phyloP scores from a whole-genome alignment of 2,329 filamentous ascomycete genomes.

The Trichoderma polysporum region DNA sequence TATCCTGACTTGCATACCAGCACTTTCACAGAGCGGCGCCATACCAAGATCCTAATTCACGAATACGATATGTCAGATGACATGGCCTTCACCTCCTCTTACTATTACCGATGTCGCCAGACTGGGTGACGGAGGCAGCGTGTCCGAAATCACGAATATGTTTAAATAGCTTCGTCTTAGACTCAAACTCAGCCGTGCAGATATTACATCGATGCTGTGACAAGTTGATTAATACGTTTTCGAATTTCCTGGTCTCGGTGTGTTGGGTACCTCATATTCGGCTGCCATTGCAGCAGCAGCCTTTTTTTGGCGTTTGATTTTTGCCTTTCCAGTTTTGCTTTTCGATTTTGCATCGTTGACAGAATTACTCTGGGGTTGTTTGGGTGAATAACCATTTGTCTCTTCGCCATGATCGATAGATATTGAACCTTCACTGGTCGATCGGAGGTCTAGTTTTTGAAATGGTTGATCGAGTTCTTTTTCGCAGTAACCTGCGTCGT shows the following conservation, averaged over 20 bases:
- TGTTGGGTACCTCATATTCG: constrained; percentile 35
- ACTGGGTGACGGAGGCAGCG: constrained; percentile 49
- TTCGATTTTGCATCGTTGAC: constrained; percentile 28
- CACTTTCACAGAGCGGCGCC: neutral
- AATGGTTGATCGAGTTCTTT: neutral
- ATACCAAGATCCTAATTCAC: neutral
- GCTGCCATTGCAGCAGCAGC: constrained; percentile 41
- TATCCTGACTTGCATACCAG: neutral
- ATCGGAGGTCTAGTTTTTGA: neutral
- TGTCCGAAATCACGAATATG: constrained; percentile 69
- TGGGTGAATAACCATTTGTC: constrained; percentile 5
- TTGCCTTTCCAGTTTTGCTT: constrained; percentile 52
- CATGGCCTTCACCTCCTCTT: constrained; percentile 32
- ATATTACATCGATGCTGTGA: constrained; percentile 42
- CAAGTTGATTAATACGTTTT: constrained; percentile 22
- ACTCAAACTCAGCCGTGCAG: constrained; percentile 52
- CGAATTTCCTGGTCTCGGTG: neutral
- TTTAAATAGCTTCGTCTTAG: constrained; percentile 69
- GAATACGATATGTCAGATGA: neutral
- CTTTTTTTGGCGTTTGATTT: constrained; percentile 51
- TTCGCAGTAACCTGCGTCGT: neutral
- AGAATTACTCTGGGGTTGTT: constrained; percentile 27
- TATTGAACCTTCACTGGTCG: neutral
- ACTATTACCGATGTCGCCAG: constrained; percentile 29
- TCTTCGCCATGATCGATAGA: neutral